Conservation (phyloP, 208 protist species). For the Trypanosoma caninum region DNA sequence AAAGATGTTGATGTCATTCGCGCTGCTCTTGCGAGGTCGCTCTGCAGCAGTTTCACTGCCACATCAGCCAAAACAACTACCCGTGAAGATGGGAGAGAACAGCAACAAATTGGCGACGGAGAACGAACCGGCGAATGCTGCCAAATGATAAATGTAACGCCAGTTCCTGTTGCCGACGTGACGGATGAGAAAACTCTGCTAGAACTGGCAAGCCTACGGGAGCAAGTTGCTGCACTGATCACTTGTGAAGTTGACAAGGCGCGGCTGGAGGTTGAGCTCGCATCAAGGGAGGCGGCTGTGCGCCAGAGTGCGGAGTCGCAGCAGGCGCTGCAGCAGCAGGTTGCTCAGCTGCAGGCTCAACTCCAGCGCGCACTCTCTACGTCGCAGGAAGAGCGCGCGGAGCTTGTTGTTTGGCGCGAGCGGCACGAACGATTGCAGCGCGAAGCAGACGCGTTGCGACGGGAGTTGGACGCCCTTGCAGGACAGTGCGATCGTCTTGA, state of each 20-base stretch:
- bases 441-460: constrained; percentile 10
- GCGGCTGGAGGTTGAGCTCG: constrained; percentile 16
- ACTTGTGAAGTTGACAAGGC: constrained; percentile 11
- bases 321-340: not conserved
- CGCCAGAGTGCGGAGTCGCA: constrained; percentile 8
- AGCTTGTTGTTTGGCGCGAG: constrained; percentile 18
- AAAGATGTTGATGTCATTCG: constrained; percentile 24
- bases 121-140: not conserved
- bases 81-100: not conserved
- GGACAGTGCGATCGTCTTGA: constrained; percentile 17
- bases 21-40: constrained; percentile 10
- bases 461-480: constrained; percentile 15
- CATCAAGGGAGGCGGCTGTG: constrained; percentile 23
- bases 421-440: constrained; percentile 22
- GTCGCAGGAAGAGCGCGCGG: constrained; percentile 9
- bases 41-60: not conserved
- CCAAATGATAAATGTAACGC: not conserved
- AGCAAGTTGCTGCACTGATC: constrained; percentile 21
- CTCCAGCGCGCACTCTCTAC: not conserved
- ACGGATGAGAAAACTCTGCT: constrained; percentile 11
- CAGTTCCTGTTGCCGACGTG: constrained; percentile 16
- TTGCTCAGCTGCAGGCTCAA: constrained; percentile 4
- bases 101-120: not conserved
- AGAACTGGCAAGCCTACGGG: constrained; percentile 30
- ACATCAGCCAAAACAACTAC: not conserved